Evolutionary conservation across 352 stramenopile species (phyloP).

Genomic region (Globisporangium okanoganense): DNA sequence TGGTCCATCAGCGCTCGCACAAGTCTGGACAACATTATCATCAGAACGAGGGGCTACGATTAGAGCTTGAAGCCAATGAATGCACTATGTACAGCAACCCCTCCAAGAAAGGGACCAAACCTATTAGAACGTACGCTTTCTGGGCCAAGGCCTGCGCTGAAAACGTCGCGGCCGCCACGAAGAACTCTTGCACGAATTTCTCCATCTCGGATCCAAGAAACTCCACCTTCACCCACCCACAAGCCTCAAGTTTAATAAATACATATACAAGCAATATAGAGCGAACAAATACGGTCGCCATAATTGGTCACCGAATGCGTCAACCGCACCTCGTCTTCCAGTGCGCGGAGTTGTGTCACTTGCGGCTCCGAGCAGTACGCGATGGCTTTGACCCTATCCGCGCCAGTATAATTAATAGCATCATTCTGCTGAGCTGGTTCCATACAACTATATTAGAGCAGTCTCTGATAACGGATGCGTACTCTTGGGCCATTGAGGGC

Average conservation of each 20-base stretch:
- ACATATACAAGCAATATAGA: no score
- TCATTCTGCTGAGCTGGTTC: background rate
- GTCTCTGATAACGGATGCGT: background rate
- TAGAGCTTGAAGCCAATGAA: no score
- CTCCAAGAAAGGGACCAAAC: background rate
- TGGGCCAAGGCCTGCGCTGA: slow-evolving; percentile 35
- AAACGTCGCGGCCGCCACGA: slow-evolving; percentile 49
- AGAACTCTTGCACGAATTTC: slow-evolving; percentile 60
- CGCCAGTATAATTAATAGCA: background rate
- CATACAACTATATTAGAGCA: background rate
- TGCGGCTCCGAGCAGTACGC: slow-evolving; percentile 31
- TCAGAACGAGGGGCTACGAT: no score
- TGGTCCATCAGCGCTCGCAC: slow-evolving; percentile 5
- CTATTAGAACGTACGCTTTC: slow-evolving; percentile 38
- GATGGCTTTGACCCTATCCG: slow-evolving; percentile 27
- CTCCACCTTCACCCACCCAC: slow-evolving; percentile 9
- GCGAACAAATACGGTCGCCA: no score
- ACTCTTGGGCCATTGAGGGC: slow-evolving; percentile 15
- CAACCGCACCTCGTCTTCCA: slow-evolving; percentile 40
- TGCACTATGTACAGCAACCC: no score
- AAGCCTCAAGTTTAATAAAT: no score
- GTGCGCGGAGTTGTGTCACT: slow-evolving; percentile 22
- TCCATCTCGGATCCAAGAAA: slow-evolving; percentile 37
- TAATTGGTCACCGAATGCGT: no score
- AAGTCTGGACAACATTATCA: background rate